Percentiles rank a stretch among this genome's conserved stretches.
Conservation (phyloP, 1,139 yeast genomes). For the Wickerhamiella pararugosa region DNA sequence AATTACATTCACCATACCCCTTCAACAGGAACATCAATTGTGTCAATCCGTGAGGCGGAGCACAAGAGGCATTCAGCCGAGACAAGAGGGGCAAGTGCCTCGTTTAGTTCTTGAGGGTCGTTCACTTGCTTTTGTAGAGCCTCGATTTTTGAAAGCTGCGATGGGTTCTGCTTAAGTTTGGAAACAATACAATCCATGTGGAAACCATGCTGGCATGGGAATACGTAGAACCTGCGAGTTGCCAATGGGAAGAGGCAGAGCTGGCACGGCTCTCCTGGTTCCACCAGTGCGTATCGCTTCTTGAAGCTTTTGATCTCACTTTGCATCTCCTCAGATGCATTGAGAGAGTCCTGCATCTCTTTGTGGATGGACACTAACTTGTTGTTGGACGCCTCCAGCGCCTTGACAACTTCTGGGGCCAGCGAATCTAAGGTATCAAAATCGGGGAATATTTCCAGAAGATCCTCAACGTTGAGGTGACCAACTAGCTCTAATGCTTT, state of each 20-base stretch:
- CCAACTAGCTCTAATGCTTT: conserved; percentile 33
- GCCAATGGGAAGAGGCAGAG: conserved; percentile 54
- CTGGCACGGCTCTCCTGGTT: conserved; percentile 76
- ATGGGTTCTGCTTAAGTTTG: conserved; percentile 37
- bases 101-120: conserved; percentile 21
- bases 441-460: conserved; percentile 75
- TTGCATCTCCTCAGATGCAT: conserved; percentile 47
- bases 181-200: conserved; percentile 77
- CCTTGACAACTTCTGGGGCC: conserved; percentile 66
- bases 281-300: conserved; percentile 41
- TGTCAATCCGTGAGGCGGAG: conserved; percentile 57
- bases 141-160: conserved; percentile 54
- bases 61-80: conserved; percentile 65
- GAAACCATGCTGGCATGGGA: conserved; percentile 83
- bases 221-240: conserved; percentile 59
- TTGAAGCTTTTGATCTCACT: conserved; percentile 40
- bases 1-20: conserved; percentile 1
- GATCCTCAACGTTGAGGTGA: conserved; percentile 58
- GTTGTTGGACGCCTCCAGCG: conserved; percentile 57
- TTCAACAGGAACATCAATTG: conserved; percentile 44
- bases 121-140: conserved; percentile 36
- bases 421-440: conserved; percentile 67
- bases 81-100: conserved; percentile 44
- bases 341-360: conserved; percentile 65
- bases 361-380: conserved; percentile 47